These are phyloP conservation scores for Pythium brassicae DNA, from an alignment of 352 stramenopile genomes.

Conservation along the genomic window DNA sequence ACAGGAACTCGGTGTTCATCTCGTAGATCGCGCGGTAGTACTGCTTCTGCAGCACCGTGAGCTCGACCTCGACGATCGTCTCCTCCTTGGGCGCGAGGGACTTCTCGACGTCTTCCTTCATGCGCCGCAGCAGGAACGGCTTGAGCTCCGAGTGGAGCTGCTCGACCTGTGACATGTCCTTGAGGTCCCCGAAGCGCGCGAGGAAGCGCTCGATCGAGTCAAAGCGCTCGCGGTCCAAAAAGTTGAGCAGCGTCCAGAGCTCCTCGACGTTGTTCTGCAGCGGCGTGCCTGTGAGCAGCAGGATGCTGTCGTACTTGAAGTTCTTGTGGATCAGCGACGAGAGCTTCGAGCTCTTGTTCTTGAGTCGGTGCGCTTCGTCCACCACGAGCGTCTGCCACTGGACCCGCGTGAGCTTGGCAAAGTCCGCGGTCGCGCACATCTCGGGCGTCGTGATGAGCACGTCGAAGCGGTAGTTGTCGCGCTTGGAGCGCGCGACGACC, in stretches of 20 bases:
- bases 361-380: constrained; percentile 99
- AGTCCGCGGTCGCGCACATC: constrained; percentile 93
- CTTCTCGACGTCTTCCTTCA: constrained; percentile 91
- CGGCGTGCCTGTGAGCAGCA: constrained; percentile 89
- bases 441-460: constrained; percentile 99
- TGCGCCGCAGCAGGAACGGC: constrained; percentile 77
- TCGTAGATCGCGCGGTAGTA: constrained; percentile 93
- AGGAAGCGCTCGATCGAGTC: constrained; percentile 30
- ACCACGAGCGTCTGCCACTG: constrained; percentile 97
- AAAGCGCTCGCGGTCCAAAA: constrained; percentile 95
- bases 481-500: constrained; percentile 27
- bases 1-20: constrained; percentile 90
- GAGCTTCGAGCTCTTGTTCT: constrained; percentile 98
- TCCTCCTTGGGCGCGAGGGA: constrained; percentile 87
- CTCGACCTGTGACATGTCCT: constrained; percentile 1
- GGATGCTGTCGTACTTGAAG: constrained; percentile 76
- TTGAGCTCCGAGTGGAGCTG: constrained; percentile 22
- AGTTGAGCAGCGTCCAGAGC: constrained; percentile 98
- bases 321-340: constrained; percentile 75
- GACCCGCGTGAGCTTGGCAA: constrained; percentile 90
- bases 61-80: constrained; percentile 89
- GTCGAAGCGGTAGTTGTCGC: constrained; percentile 93
- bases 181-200: constrained; percentile 1
- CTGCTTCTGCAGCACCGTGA: constrained; percentile 88
- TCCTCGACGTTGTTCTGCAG: constrained; percentile 90